Evolutionary conservation across 441 rosid genomes (phyloP).

Genomic region (Iberis amara): DNA sequence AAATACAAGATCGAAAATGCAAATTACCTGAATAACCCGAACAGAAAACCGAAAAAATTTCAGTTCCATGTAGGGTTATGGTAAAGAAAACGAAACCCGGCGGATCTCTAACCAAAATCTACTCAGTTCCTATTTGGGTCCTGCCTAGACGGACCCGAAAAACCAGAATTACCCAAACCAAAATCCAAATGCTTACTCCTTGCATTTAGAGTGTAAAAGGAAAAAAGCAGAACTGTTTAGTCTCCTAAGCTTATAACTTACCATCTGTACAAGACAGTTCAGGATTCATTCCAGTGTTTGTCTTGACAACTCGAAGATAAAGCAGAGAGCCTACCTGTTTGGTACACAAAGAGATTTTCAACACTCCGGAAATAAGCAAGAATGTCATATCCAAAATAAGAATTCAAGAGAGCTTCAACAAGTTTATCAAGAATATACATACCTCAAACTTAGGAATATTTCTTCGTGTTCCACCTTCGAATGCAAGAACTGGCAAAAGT

Average conservation of each 20-base stretch:
- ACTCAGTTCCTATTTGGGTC: too few relatives aligned
- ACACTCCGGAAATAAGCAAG: background rate
- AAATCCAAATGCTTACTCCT: too few relatives aligned
- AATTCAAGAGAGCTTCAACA: background rate
- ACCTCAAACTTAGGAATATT: conserved; percentile 84
- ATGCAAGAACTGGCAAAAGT: conserved; percentile 76
- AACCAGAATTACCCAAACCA: too few relatives aligned
- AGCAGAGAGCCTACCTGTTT: conserved; percentile 70
- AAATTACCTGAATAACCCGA: too few relatives aligned
- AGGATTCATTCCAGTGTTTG: conserved; percentile 73
- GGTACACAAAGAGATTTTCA: conserved; percentile 7
- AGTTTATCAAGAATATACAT: conserved; percentile 11
- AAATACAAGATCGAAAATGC: too few relatives aligned
- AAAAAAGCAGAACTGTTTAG: background rate
- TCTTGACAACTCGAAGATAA: conserved; percentile 73
- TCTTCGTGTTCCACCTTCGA: conserved; percentile 84
- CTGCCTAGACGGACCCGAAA: too few relatives aligned
- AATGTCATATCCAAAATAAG: background rate
- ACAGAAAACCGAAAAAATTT: too few relatives aligned
- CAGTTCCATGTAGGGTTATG: too few relatives aligned
- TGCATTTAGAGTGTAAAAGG: too few relatives aligned
- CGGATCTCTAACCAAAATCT: too few relatives aligned
- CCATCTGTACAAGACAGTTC: conserved; percentile 74
- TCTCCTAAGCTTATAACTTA: conserved; percentile 26
- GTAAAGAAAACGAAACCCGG: too few relatives aligned